A percentile compares a stretch with the other conserved stretches of the same genome.
phyloP scores from a whole-genome alignment of 2,329 filamentous ascomycete species.

The Zymoseptoria pseudotritici region DNA sequence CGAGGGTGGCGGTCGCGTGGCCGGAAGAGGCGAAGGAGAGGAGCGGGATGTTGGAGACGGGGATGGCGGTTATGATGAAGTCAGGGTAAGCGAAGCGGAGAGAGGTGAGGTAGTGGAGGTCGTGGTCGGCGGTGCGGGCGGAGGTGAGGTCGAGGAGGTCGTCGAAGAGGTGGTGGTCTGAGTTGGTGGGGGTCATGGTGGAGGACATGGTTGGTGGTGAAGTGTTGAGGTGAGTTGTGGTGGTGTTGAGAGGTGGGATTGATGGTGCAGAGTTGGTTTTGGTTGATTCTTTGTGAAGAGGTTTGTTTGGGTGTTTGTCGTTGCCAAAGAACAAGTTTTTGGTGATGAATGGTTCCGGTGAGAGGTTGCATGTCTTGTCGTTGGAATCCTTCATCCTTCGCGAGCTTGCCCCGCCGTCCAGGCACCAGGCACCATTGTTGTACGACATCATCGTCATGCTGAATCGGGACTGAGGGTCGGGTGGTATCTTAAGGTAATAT shows the following conservation, averaged over 20 bases:
- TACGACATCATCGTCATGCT: background rate
- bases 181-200: background rate
- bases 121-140: slow-evolving; percentile 32
- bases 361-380: background rate
- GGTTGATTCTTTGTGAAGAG: background rate
- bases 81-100: slow-evolving; percentile 32
- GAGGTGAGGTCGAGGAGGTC: slow-evolving; percentile 30
- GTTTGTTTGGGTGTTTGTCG: background rate
- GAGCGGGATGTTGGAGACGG: slow-evolving; percentile 31
- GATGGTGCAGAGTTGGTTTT: background rate
- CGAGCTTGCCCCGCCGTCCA: background rate
- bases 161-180: slow-evolving; percentile 28
- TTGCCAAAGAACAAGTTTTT: background rate
- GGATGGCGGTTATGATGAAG: slow-evolving; percentile 33
- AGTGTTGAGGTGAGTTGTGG: background rate
- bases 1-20: slow-evolving; percentile 32
- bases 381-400: background rate
- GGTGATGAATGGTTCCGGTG: background rate
- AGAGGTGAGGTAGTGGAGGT: slow-evolving; percentile 33
- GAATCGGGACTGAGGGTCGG: background rate
- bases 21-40: slow-evolving; percentile 38
- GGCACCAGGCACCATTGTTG: background rate
- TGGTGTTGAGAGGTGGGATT: background rate
- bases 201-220: background rate
- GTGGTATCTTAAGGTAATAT: background rate